Conservation (phyloP, 257 asterid species). For the Cruciata laevipes region DNA sequence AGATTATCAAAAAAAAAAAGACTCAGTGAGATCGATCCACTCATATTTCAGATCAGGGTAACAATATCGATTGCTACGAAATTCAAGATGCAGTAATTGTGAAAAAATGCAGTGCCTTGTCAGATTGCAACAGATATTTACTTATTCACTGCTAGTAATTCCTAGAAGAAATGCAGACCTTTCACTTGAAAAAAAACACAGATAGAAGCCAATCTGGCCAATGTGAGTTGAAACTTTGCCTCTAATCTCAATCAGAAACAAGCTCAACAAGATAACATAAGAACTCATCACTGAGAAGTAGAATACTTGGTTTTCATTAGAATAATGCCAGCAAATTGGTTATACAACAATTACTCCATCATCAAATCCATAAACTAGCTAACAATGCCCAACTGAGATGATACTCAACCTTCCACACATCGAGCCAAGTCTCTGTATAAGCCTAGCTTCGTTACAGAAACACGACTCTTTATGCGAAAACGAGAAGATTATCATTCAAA, state of each 20-base stretch:
- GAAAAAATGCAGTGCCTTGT: no score
- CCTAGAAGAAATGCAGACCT: slow-evolving; percentile 1
- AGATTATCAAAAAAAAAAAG: no score
- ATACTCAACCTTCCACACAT: not conserved
- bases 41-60: no score
- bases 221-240: not conserved
- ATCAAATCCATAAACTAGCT: not conserved
- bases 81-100: no score
- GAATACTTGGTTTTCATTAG: not conserved
- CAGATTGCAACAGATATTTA: no score
- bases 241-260: not conserved
- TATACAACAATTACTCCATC: not conserved
- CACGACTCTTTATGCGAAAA: not conserved
- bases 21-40: no score
- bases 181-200: not conserved
- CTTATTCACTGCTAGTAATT: no score
- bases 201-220: not conserved
- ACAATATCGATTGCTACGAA: no score
- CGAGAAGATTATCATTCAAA: not conserved
- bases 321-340: not conserved
- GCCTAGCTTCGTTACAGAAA: not conserved
- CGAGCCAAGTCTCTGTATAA: not conserved
- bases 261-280: not conserved
- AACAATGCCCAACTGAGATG: not conserved
- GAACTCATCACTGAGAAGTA: not conserved